phyloP scores from a whole-genome alignment of 2,329 filamentous ascomycete genomes.

The Emergomyces pasteurianus region DNA sequence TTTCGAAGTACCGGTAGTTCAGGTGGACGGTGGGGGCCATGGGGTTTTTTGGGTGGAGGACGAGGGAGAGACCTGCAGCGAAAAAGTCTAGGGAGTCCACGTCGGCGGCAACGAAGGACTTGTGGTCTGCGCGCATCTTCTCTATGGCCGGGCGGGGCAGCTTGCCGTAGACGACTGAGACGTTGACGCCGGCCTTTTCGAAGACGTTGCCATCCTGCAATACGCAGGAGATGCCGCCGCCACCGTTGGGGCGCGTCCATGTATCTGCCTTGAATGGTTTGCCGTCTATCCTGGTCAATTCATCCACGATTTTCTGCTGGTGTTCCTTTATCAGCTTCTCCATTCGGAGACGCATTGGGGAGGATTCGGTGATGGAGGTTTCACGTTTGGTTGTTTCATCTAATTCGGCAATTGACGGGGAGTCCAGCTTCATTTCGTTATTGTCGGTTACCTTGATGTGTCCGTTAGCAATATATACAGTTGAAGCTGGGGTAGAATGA shows the following conservation, averaged over 20 bases:
- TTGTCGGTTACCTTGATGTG: slow-evolving; percentile 19
- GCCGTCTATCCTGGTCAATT: slow-evolving; percentile 73
- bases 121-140: slow-evolving; percentile 92
- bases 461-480: background rate
- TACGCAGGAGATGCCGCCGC: slow-evolving; percentile 87
- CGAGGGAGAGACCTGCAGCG: slow-evolving; percentile 82
- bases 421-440: slow-evolving; percentile 27
- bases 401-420: slow-evolving; percentile 65
- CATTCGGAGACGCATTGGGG: slow-evolving; percentile 96
- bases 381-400: slow-evolving; percentile 73
- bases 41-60: slow-evolving; percentile 86
- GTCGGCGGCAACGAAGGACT: slow-evolving; percentile 63
- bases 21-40: slow-evolving; percentile 96
- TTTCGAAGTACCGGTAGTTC: slow-evolving; percentile 99
- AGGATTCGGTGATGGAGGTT: slow-evolving; percentile 58
- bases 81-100: slow-evolving; percentile 88
- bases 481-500: background rate
- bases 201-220: slow-evolving; percentile 94
- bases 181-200: slow-evolving; percentile 93
- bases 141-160: slow-evolving; percentile 76
- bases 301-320: slow-evolving; percentile 74
- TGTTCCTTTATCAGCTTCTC: slow-evolving; percentile 91
- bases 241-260: slow-evolving; percentile 79
- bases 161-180: slow-evolving; percentile 86
- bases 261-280: slow-evolving; percentile 70